Evolutionary conservation across 306 rosid genomes (phyloP), one percentile per base, ranked within the genome.

Genomic region (Alnus glutinosa): DNA sequence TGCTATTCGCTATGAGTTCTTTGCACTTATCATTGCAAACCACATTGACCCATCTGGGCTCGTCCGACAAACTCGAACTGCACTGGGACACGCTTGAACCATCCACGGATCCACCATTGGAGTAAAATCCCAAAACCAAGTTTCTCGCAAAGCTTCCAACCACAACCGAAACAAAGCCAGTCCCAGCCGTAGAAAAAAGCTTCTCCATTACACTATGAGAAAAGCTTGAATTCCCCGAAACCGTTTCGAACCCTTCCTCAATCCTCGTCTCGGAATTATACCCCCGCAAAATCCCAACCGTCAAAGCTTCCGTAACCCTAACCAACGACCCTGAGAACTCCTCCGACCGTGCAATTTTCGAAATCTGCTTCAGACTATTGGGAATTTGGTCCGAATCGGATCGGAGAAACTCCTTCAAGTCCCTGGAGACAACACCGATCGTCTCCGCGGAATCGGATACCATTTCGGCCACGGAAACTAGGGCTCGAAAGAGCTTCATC

Each of bases 91-190:
- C 28, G 30, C 76, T 66, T 11, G 70, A 23, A 16, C 52, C 52
- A 67, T 66, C 85, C 0, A 34, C 51, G 5, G 80, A 78, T n/a
- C 73, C 84, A 61, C 76, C 81, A 54, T 55, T 19, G 2, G 86
- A 79, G 78, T 39, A 76, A 74, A 85, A 88, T 5, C 93, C 98
- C 89, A 89, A 18, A 78, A 95, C 93, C 88, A 93, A 72, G 72
- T 95, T 95, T 87, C 81, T 89, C 1, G 97, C 99, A 77, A 95
- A 95, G 85, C 97, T 95, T 52, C 99, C 99, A n/a, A 91, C 97
- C 73, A 95, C 92, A 69, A 88, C 94, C 11, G 98, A 92, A 46
- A 47, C 89, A 52, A 95, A 95, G 51, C 99, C 96, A 1, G 96
- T 84, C 71, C 99, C 99, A 4, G 97, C 90, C 42, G 84, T 83